Base-by-base conservation (phyloP, 768 basidiomycete genomes). In the Lenzites betulinus region DNA sequence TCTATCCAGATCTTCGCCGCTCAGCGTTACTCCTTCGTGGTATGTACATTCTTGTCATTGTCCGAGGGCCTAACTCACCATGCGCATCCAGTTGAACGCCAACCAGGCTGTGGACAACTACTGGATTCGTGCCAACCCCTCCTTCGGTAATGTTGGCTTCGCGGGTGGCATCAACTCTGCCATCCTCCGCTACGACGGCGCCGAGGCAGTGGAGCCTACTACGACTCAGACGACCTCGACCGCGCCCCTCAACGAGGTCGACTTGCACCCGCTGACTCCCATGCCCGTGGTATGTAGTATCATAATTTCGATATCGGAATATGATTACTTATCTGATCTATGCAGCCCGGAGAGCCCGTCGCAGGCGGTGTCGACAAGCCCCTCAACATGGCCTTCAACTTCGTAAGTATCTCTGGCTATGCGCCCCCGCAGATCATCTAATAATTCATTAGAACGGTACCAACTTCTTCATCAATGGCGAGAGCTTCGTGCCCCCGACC, bases 21-120 rank as follows among this genome's bases (percentile, higher is more conserved):
- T 1, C 84, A 85, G 67, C 78, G 83, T 16, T 85, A 85, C 66
- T 81, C 82, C 0, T 71, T 83, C 59, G 67, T 83, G 7, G 69
- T 69, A 61, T 13, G 63, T 64, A 1, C 15, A 3, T 5, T 38
- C 8, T 16, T 8, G 8, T 43, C 35, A 4, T 12, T 30, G 3
- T 15, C 11, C 26, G 11, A 2, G 3, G 23, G 12, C 5, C 9
- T 15, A 18, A 16, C 20, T 16, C 28, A 30, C 28, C 3, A 15
- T 51, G 33, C 6, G 20, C 16, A 22, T 43, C 1, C 53, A 67
- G 67, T 58, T 67, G 38, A 48, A 63, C 11, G 79, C 80, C 13
- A 75, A 75, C 61, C 78, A 83, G 53, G 61, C 75, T 0, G 66
- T 79, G 23, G 75, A 69, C 3, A 87, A 84, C 65, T 87, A 86